phyloP scores from a whole-genome alignment of 116 monocot genomes.

The Trichopus zeylanicus region DNA sequence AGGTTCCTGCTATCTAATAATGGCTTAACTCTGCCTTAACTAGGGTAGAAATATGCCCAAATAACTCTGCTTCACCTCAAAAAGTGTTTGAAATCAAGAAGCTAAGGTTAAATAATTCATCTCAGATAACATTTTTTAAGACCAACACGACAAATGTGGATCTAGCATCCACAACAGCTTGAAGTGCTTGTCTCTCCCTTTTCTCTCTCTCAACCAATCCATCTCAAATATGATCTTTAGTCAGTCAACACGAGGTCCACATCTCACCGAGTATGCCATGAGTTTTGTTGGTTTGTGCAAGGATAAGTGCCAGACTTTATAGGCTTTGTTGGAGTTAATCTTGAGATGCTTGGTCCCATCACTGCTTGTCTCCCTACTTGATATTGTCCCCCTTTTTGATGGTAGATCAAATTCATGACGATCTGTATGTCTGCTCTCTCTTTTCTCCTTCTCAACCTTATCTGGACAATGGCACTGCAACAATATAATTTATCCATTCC shows the following conservation, averaged over 20 bases:
- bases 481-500: background rate
- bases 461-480: background rate
- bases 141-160: no score
- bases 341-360: background rate
- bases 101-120: no score
- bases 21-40: background rate
- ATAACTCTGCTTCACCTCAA: no score
- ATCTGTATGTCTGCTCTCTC: background rate
- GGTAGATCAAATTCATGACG: background rate
- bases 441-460: background rate
- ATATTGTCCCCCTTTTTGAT: background rate
- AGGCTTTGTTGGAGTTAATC: no score
- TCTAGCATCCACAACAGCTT: background rate
- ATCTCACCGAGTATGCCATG: background rate
- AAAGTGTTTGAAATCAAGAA: no score
- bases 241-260: background rate
- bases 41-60: no score
- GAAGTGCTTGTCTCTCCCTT: background rate
- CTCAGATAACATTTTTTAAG: no score
- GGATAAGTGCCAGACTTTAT: background rate
- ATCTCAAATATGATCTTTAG: background rate
- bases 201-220: background rate
- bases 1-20: no score
- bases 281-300: background rate
- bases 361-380: background rate